Evolutionary conservation across 225 moss, liverwort and hornwort genomes (phyloP).

Genomic region (Antitrichia curtipendula): DNA sequence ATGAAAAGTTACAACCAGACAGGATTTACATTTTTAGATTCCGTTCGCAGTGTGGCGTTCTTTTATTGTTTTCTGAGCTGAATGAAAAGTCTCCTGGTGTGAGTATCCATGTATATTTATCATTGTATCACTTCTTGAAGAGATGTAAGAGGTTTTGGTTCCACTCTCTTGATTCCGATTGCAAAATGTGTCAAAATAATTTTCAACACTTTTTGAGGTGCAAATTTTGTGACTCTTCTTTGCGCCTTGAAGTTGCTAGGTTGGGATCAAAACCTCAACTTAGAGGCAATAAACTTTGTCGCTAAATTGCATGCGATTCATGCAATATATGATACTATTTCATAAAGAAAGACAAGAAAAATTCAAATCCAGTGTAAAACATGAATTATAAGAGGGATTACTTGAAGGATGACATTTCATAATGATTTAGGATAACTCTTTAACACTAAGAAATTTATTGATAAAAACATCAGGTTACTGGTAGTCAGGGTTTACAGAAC

Average conservation of each 20-base stretch:
- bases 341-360: background rate
- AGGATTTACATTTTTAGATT: background rate
- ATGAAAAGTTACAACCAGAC: background rate
- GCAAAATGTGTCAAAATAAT: too few species aligned
- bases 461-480: background rate
- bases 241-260: background rate
- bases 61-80: background rate
- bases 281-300: background rate
- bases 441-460: background rate
- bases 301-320: too few species aligned
- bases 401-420: background rate
- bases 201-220: background rate
- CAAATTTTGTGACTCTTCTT: background rate
- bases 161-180: too few species aligned
- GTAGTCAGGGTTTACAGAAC: background rate
- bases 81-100: background rate
- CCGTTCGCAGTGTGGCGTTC: background rate
- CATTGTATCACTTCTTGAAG: background rate
- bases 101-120: background rate
- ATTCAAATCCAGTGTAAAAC: background rate
- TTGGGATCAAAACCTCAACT: background rate
- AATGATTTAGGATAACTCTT: background rate
- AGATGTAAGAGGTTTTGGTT: background rate
- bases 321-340: too few species aligned
- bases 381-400: background rate